Percentiles rank a stretch among this genome's conserved stretches.
Conservation (phyloP, 768 basidiomycete species). For the Lyophyllum shimeji region DNA sequence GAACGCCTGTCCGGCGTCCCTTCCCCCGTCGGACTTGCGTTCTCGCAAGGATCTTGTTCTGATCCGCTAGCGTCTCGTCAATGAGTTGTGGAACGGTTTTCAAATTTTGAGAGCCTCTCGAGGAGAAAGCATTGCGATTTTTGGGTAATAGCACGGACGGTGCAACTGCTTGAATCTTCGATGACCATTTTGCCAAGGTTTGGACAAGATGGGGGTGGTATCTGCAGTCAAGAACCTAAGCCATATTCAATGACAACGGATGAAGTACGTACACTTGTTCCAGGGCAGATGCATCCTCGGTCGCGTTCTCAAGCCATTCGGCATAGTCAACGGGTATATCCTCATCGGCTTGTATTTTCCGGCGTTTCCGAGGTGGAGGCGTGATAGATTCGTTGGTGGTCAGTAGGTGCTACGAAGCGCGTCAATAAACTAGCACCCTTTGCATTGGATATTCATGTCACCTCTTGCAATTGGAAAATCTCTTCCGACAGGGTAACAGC, state of each 20-base stretch:
- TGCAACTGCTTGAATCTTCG: slow-evolving; percentile 92
- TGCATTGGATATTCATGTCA: slow-evolving; percentile 22
- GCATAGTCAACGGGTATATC: slow-evolving; percentile 27
- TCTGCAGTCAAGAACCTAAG: slow-evolving; percentile 25
- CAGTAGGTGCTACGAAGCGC: slow-evolving; percentile 39
- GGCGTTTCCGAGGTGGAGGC: slow-evolving; percentile 59
- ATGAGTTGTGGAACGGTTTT: slow-evolving; percentile 76
- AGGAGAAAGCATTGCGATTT: slow-evolving; percentile 67
- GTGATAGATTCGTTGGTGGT: slow-evolving; percentile 44
- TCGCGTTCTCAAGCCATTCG: slow-evolving; percentile 42
- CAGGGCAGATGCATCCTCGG: slow-evolving; percentile 39
- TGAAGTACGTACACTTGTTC: slow-evolving; percentile 49
- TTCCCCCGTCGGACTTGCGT: slow-evolving; percentile 60
- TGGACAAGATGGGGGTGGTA: slow-evolving; percentile 69
- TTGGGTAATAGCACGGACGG: slow-evolving; percentile 72
- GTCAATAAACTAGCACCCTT: neutral
- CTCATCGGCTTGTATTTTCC: slow-evolving; percentile 37
- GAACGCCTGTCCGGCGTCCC: slow-evolving; percentile 38
- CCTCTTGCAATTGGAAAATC: slow-evolving; percentile 68
- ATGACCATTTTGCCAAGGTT: slow-evolving; percentile 91
- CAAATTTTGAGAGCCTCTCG: slow-evolving; percentile 49
- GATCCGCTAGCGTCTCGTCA: slow-evolving; percentile 67
- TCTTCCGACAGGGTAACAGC: slow-evolving; percentile 63
- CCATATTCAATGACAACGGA: neutral
- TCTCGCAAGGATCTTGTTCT: slow-evolving; percentile 56